Evolutionary conservation across 352 stramenopile genomes (phyloP), one percentile per base, ranked within the genome.

Genomic region (Phytophthora hibernalis): DNA sequence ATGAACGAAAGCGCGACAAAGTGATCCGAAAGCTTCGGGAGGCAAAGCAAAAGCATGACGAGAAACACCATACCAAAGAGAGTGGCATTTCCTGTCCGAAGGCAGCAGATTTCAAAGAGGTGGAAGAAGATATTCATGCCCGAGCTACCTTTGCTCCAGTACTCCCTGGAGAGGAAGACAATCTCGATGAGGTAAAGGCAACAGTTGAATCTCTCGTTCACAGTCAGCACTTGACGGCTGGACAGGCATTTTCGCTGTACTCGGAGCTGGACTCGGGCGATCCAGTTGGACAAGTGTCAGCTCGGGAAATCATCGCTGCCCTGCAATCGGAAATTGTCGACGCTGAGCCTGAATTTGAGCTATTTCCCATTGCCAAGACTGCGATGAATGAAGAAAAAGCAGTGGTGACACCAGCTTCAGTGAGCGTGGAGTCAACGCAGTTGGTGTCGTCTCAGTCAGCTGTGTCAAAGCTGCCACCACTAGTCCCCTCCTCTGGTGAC

Each of bases 151-250:
- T 76, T 60, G 28, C 45, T 49, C 51, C 62, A 9, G 47, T 72
- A 24, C 50, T 72, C 6, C 55, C 62, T 7, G 68, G 68, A 31
- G 68, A 68, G 31, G 56, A 71, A 22, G 63, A 73, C 20, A 71
- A 53, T 37, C 43, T 66, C 3, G 74, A 91, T 43, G 70, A 90
- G 7, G 40, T 90, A 11, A 77, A 82, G 13, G 85, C 79, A 4
- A 77, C 90, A 54, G 73, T 95, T 12, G 87, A 93, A 38, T 75
- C 77, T 30, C 65, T 95, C 8, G 79, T 93, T 3, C 80, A 91
- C 47, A 75, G 52, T 13, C 61, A 69, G 3, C 69, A 77, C 22
- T 49, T 95, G 26, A 91, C 83, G 0, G 60, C 80, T 10, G 80
- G 77, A 10, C 85, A 95, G 43, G 82, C 87, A 8, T 92, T 85